Evolutionary conservation across 495 filamentous ascomycete species (phyloP).

Genomic region (Penicillium coffeae): DNA sequence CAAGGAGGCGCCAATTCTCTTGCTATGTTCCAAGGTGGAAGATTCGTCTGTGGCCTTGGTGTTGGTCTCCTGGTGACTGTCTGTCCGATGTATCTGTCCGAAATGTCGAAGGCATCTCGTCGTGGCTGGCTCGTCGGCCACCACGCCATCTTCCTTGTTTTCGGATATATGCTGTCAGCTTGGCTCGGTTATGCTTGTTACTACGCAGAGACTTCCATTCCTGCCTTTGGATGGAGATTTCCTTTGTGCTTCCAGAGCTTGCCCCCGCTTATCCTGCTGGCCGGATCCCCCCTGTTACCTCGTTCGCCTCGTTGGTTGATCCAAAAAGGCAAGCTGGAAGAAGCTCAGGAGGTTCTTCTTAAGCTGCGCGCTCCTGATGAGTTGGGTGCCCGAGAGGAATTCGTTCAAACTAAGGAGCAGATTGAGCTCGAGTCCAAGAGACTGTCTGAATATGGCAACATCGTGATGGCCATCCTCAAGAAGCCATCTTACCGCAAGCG

Average conservation of each 20-base stretch:
- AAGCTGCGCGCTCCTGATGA: constrained; percentile 34
- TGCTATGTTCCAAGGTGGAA: constrained; percentile 46
- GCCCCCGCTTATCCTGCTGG: constrained; percentile 36
- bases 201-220: constrained; percentile 28
- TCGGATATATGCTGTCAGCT: constrained; percentile 40
- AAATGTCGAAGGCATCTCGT: constrained; percentile 32
- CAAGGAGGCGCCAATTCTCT: constrained; percentile 41
- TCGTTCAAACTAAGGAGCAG: constrained; percentile 38
- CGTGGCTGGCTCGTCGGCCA: constrained; percentile 37
- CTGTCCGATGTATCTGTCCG: constrained; percentile 45
- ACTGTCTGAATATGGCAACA: constrained; percentile 21
- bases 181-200: constrained; percentile 46
- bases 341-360: constrained; percentile 32
- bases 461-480: constrained; percentile 34
- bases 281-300: constrained; percentile 37
- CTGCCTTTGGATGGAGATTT: constrained; percentile 44
- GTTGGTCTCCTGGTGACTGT: constrained; percentile 43
- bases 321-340: constrained; percentile 32
- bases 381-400: constrained; percentile 33
- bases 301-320: constrained; percentile 47
- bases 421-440: constrained; percentile 32
- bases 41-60: constrained; percentile 47
- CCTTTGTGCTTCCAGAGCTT: constrained; percentile 41
- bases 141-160: constrained; percentile 39
- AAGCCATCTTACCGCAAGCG: constrained; percentile 43